Base-by-base conservation (phyloP, 169 alveolate genomes). In the Plasmodium cynomolgi region DNA sequence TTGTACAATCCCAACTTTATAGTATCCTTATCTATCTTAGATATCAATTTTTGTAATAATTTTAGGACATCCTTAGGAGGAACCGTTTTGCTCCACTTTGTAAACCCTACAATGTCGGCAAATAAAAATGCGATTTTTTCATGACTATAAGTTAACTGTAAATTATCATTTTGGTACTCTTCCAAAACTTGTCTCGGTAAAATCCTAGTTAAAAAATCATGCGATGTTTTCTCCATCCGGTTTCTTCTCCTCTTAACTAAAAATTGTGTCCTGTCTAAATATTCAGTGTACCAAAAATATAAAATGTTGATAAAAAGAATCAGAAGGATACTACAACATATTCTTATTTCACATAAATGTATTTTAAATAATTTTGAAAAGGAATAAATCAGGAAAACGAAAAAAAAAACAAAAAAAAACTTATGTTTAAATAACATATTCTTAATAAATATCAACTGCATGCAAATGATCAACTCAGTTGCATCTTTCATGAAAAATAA, bases 91-190 rank as follows among this genome's bases (percentile, higher is more conserved):
- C 99, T 99, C 98, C 98, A 99, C 29, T 95, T 97, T 33, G 99
- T 99, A 91, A 99, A 99, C 17, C 99, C 99, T 50, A 98, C 98
- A 56, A 99, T 99, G 95, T 99, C 99, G 4, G 99, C 99, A 94
- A 98, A 99, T 37, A 99, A 97, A 81, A 99, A 96, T 26, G 99
- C 98, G 83, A 99, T 99, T 92, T 98, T 97, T 44, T 98, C 99
- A 93, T 98, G 98, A n/a, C 96, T 97, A 90, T 98, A 96, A 7
- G 97, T 83, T 95, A 96, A 94, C 88, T 95, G 93, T 81, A 97
- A 95, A 88, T 96, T 97, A 95, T 97, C 98, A 79, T 95, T 96
- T 94, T 96, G 97, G 86, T 96, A 97, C 94, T 97, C 98, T 88
- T 97, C 98, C 95, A 98, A 88, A 17, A 98, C 98, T 72, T 98